These are phyloP conservation scores for Saturnispora besseyi DNA, from an alignment of 805 yeast genomes.

Conservation along the genomic window DNA sequence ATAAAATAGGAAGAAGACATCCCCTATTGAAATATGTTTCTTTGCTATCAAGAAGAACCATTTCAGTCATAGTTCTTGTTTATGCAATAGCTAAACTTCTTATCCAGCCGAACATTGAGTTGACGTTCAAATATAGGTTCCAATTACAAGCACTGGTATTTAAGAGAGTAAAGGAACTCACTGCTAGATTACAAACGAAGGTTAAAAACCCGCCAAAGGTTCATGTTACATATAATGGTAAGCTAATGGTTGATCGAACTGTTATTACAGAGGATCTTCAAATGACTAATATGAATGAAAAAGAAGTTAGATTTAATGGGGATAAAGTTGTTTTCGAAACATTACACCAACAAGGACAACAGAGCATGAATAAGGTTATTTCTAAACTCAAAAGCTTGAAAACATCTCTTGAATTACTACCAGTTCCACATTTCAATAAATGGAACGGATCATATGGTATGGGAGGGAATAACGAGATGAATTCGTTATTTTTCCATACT, in stretches of 20 bases:
- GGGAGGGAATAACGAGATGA: constrained; percentile 26
- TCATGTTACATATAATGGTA: constrained; percentile 34
- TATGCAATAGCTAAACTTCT: constrained; percentile 27
- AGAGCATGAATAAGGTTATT: constrained; percentile 12
- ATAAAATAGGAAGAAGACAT: constrained; percentile 7
- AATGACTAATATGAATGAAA: constrained; percentile 12
- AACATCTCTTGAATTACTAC: constrained; percentile 21
- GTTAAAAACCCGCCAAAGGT: constrained; percentile 32
- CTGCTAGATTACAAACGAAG: constrained; percentile 19
- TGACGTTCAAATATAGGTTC: constrained; percentile 32
- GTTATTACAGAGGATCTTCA: constrained; percentile 18
- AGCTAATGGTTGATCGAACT: constrained; percentile 29
- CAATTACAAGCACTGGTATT: constrained; percentile 27
- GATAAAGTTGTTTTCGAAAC: constrained; percentile 4
- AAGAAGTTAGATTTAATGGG: constrained; percentile 22
- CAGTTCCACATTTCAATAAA: constrained; percentile 21
- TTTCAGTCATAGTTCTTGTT: constrained; percentile 24
- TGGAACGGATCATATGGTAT: constrained; percentile 9
- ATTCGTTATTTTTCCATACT: constrained; percentile 27
- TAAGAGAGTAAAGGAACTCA: constrained; percentile 23
- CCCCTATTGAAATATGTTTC: constrained; percentile 24
- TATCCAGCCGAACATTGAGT: constrained; percentile 33
- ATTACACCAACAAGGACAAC: constrained; percentile 11
- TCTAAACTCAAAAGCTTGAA: constrained; percentile 26
- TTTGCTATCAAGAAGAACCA: constrained; percentile 29